A percentile compares a stretch with the other conserved stretches of the same genome.
These are phyloP conservation scores for Botryosphaeria dothidea DNA, from an alignment of 2,329 filamentous ascomycete species.

Conservation along the genomic window DNA sequence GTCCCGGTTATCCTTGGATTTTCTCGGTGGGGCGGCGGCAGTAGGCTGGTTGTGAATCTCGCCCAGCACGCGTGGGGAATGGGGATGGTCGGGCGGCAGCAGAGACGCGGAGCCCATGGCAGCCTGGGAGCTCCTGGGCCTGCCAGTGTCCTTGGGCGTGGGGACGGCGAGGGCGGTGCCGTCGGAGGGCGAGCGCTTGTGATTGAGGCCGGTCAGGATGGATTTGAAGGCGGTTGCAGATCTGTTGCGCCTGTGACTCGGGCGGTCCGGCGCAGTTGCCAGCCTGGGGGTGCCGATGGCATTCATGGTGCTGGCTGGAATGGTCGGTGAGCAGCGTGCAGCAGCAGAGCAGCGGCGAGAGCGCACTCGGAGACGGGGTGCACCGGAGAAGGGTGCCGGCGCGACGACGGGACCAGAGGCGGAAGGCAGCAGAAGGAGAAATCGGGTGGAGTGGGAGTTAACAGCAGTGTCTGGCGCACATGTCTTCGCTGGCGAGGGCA, in stretches of 20 bases:
- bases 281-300: constrained; percentile 7
- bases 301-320: constrained; percentile 3
- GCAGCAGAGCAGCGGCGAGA: neutral
- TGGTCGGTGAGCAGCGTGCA: neutral
- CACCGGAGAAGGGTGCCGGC: constrained; percentile 10
- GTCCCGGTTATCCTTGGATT: constrained; percentile 36
- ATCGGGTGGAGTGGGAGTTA: neutral
- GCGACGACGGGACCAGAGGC: neutral
- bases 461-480: neutral
- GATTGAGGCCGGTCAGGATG: constrained; percentile 52
- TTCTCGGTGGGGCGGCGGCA: constrained; percentile 35
- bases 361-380: neutral
- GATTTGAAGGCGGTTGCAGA: constrained; percentile 54
- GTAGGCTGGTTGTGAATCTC: constrained; percentile 39
- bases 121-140: constrained; percentile 20
- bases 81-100: constrained; percentile 53
- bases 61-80: constrained; percentile 35
- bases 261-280: constrained; percentile 16
- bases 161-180: constrained; percentile 29
- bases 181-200: constrained; percentile 50
- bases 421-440: constrained; percentile 6
- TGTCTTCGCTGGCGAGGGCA: constrained; percentile 9
- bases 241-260: constrained; percentile 40
- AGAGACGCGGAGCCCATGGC: constrained; percentile 36
- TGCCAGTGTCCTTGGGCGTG: constrained; percentile 21